Conservation (phyloP, 805 yeast species). For the Pichia paraexigua region DNA sequence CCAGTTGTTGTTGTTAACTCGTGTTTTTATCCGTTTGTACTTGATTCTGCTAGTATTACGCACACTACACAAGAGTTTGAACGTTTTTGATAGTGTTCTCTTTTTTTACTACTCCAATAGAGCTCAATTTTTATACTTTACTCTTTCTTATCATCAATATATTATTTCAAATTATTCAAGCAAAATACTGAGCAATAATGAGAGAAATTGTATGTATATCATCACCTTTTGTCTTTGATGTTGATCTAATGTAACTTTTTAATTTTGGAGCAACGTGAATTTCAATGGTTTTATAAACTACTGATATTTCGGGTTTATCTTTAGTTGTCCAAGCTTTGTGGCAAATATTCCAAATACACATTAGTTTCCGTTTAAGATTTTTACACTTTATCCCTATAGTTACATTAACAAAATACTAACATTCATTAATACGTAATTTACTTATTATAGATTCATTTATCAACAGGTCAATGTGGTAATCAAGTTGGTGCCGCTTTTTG, state of each 20-base stretch:
- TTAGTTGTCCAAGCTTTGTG: not conserved
- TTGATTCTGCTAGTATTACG: not conserved
- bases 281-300: not conserved
- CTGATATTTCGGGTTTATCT: not conserved
- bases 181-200: slow-evolving; percentile 12
- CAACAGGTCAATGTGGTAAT: slow-evolving; percentile 98
- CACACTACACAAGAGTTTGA: not conserved
- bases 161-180: not conserved
- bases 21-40: not conserved
- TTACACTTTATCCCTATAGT: not conserved
- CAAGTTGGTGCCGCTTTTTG: slow-evolving; percentile 94
- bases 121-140: not conserved
- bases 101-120: not conserved
- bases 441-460: slow-evolving; percentile 70
- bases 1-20: not conserved
- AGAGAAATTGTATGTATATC: slow-evolving; percentile 27
- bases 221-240: not conserved
- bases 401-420: not conserved
- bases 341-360: not conserved
- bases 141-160: not conserved
- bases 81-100: not conserved
- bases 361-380: not conserved
- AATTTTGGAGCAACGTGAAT: not conserved
- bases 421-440: not conserved
- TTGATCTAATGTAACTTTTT: not conserved